Conservation (phyloP, 2,329 filamentous ascomycete genomes). For the Scopulariopsis brevicaulis region DNA sequence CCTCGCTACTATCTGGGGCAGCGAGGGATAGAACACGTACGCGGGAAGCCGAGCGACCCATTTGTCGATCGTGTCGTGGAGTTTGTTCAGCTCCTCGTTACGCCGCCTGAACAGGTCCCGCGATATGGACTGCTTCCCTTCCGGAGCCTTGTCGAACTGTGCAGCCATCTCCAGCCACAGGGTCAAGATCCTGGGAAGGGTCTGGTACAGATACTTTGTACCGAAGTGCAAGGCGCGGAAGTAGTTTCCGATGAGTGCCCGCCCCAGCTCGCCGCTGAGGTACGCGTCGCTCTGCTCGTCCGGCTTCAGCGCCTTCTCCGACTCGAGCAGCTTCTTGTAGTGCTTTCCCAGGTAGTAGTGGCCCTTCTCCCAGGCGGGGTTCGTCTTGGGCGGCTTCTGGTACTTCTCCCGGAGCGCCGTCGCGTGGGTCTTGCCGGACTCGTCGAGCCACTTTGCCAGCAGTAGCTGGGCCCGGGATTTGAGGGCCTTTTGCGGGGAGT, state of each 20-base stretch:
- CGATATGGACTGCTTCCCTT: slow-evolving; percentile 40
- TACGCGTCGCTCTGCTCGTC: slow-evolving; percentile 69
- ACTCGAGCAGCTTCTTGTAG: slow-evolving; percentile 92
- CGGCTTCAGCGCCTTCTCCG: slow-evolving; percentile 65
- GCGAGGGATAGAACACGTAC: slow-evolving; percentile 68
- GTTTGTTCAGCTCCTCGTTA: slow-evolving; percentile 52
- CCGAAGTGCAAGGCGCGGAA: slow-evolving; percentile 77
- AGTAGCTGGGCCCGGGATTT: slow-evolving; percentile 75
- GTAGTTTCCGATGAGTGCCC: slow-evolving; percentile 89
- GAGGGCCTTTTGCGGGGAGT: slow-evolving; percentile 44
- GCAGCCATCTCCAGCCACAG: slow-evolving; percentile 89
- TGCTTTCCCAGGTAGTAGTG: slow-evolving; percentile 95
- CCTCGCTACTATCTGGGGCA: slow-evolving; percentile 91
- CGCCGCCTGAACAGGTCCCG: slow-evolving; percentile 42
- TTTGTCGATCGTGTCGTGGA: slow-evolving; percentile 69
- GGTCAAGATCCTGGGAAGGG: slow-evolving; percentile 80
- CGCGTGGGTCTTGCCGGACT: slow-evolving; percentile 84
- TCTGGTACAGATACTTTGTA: slow-evolving; percentile 94
- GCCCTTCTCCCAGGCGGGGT: slow-evolving; percentile 79
- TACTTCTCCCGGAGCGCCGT: slow-evolving; percentile 72
- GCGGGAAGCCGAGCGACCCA: slow-evolving; percentile 63
- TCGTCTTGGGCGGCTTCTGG: slow-evolving; percentile 63
- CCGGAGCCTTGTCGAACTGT: slow-evolving; percentile 52
- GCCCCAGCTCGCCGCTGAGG: slow-evolving; percentile 71
- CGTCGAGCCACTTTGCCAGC: slow-evolving; percentile 93